These are phyloP conservation scores for Taphrina betulina DNA, from an alignment of 1,139 yeast species.

Conservation along the genomic window DNA sequence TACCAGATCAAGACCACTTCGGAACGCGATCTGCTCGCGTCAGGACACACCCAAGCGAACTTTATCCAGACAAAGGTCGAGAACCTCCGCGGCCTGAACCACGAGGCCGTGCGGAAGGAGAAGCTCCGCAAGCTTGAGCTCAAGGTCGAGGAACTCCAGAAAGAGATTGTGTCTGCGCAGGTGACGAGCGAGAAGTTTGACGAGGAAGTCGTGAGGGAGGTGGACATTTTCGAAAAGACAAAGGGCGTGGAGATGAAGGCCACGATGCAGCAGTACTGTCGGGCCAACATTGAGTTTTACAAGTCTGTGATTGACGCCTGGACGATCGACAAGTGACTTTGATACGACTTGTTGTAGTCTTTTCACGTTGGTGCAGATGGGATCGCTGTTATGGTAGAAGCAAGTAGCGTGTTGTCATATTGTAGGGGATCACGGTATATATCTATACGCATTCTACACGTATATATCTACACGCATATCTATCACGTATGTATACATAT, in stretches of 20 bases:
- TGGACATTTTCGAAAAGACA: slow-evolving; percentile 75
- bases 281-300: slow-evolving; percentile 73
- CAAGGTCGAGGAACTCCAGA: slow-evolving; percentile 59
- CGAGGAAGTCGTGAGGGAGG: slow-evolving; percentile 64
- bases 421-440: too few relatives aligned
- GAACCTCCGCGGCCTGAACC: slow-evolving; percentile 61
- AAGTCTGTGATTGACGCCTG: slow-evolving; percentile 49
- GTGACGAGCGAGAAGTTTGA: slow-evolving; percentile 71
- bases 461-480: too few relatives aligned
- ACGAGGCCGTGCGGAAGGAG: slow-evolving; percentile 56
- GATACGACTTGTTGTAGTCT: too few relatives aligned
- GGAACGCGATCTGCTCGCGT: slow-evolving; percentile 64
- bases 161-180: slow-evolving; percentile 64
- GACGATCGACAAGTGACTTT: too few relatives aligned
- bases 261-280: slow-evolving; percentile 68
- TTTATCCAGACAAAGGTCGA: slow-evolving; percentile 58
- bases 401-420: too few relatives aligned
- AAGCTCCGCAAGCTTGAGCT: slow-evolving; percentile 53
- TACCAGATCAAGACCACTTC: slow-evolving; percentile 67
- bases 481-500: too few relatives aligned
- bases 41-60: slow-evolving; percentile 50
- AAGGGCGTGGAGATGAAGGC: slow-evolving; percentile 74
- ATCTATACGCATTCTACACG: too few relatives aligned
- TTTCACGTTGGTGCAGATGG: too few relatives aligned
- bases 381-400: too few relatives aligned